Evolutionary conservation across 2,329 filamentous ascomycete genomes (phyloP).

Genomic region (Cladosporium sp.): DNA sequence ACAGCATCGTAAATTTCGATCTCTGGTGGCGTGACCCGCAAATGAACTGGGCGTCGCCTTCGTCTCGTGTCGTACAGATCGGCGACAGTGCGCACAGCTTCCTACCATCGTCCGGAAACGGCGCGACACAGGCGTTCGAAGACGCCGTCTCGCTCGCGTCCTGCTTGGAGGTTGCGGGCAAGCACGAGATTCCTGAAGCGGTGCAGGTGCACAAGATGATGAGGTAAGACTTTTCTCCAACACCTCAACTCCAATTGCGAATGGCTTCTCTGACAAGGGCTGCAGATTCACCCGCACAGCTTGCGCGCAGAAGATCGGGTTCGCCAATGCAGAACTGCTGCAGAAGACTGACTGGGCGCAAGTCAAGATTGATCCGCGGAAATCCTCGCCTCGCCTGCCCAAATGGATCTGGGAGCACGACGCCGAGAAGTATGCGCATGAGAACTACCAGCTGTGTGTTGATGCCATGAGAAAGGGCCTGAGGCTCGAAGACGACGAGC

Average conservation of each 20-base stretch:
- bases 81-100: constrained; percentile 52
- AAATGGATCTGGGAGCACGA: constrained; percentile 18
- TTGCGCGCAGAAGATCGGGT: constrained; percentile 19
- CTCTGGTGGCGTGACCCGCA: constrained; percentile 50
- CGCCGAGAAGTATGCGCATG: constrained; percentile 18
- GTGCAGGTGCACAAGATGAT: constrained; percentile 31
- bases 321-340: constrained; percentile 13
- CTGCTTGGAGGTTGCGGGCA: constrained; percentile 40
- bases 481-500: constrained; percentile 32
- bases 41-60: constrained; percentile 45
- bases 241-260: not conserved
- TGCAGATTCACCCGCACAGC: constrained; percentile 17
- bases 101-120: constrained; percentile 48
- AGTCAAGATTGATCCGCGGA: constrained; percentile 11
- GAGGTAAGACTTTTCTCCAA: constrained; percentile 28
- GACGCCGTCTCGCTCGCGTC: constrained; percentile 44
- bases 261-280: not conserved
- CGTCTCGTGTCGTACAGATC: constrained; percentile 44
- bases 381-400: constrained; percentile 1
- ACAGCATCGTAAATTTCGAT: constrained; percentile 44
- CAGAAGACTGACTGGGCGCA: constrained; percentile 10
- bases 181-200: constrained; percentile 30
- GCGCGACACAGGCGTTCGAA: constrained; percentile 49
- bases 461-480: constrained; percentile 35
- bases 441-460: constrained; percentile 21